Evolutionary conservation across 2,329 filamentous ascomycete genomes (phyloP).

Genomic region (Paraphaeosphaeria sporulosa): DNA sequence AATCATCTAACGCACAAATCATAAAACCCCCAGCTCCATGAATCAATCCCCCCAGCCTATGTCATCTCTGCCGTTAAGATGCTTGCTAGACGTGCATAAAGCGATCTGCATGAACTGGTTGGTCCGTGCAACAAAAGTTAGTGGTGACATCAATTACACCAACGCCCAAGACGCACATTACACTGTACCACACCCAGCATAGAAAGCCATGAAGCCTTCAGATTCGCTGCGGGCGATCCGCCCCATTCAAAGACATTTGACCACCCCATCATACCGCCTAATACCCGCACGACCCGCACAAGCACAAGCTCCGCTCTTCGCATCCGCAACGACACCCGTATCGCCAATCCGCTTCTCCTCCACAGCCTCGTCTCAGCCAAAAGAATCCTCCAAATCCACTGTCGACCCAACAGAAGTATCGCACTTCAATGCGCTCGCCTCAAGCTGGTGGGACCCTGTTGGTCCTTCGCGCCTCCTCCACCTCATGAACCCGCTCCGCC

Average conservation of each 20-base stretch:
- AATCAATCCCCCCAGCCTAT: neutral
- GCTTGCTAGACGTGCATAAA: slow-evolving; percentile 28
- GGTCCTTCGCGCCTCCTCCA: slow-evolving; percentile 91
- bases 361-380: slow-evolving; percentile 23
- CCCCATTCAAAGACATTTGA: slow-evolving; percentile 3
- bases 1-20: neutral
- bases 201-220: slow-evolving; percentile 13
- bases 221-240: slow-evolving; percentile 5
- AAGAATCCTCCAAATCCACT: slow-evolving; percentile 33
- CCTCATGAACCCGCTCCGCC: slow-evolving; percentile 96
- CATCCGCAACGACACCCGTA: neutral
- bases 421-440: slow-evolving; percentile 93
- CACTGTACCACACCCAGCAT: neutral
- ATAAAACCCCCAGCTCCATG: neutral
- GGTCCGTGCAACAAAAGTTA: slow-evolving; percentile 19
- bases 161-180: slow-evolving; percentile 1
- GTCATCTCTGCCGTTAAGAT: neutral
- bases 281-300: slow-evolving; percentile 4
- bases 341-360: slow-evolving; percentile 25
- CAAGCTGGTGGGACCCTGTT: slow-evolving; percentile 96
- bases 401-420: slow-evolving; percentile 87
- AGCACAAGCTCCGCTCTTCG: neutral
- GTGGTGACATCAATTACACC: slow-evolving; percentile 20
- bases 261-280: neutral
- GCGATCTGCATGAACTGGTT: slow-evolving; percentile 9